phyloP scores from a whole-genome alignment of 2,329 filamentous ascomycete species.

The Xylaria sp. region DNA sequence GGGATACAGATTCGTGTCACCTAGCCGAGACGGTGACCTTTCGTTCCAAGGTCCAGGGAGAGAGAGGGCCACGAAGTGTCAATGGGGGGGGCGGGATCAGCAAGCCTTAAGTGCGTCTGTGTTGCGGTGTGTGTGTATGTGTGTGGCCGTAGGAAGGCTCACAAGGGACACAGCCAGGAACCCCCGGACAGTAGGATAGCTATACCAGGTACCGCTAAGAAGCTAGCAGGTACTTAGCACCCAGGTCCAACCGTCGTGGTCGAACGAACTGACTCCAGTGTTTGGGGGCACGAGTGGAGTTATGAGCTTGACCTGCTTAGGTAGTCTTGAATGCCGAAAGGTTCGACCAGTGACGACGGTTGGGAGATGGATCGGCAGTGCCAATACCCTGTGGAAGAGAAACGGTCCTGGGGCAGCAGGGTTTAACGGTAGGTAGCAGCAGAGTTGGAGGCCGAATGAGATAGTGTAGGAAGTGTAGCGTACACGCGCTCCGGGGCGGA shows the following conservation, averaged over 20 bases:
- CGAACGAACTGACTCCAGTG: conserved; percentile 55
- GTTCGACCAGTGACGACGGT: conserved; percentile 60
- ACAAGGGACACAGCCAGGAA: conserved; percentile 53
- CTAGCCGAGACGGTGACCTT: conserved; percentile 50
- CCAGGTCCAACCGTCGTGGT: conserved; percentile 55
- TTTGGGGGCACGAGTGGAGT: conserved; percentile 57
- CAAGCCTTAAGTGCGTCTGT: conserved; percentile 67
- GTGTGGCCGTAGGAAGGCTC: conserved; percentile 49
- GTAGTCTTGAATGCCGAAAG: conserved; percentile 43
- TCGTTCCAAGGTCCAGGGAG: conserved; percentile 50
- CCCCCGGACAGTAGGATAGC: conserved; percentile 47
- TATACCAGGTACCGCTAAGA: conserved; percentile 51
- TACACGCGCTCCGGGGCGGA: conserved; percentile 47
- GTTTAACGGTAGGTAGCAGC: conserved; percentile 50
- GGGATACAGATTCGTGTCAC: conserved; percentile 58
- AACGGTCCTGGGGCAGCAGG: conserved; percentile 58
- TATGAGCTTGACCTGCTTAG: conserved; percentile 44
- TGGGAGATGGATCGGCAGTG: conserved; percentile 65
- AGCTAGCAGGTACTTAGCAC: conserved; percentile 55
- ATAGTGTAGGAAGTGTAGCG: conserved; percentile 36
- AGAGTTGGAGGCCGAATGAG: conserved; percentile 47
- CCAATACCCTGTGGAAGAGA: conserved; percentile 60
- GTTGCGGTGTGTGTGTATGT: conserved; percentile 36
- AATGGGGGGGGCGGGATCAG: conserved; percentile 62
- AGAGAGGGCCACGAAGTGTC: conserved; percentile 52